Base-by-base conservation (phyloP, 768 basidiomycete species). In the Podaxis mareebaensis region DNA sequence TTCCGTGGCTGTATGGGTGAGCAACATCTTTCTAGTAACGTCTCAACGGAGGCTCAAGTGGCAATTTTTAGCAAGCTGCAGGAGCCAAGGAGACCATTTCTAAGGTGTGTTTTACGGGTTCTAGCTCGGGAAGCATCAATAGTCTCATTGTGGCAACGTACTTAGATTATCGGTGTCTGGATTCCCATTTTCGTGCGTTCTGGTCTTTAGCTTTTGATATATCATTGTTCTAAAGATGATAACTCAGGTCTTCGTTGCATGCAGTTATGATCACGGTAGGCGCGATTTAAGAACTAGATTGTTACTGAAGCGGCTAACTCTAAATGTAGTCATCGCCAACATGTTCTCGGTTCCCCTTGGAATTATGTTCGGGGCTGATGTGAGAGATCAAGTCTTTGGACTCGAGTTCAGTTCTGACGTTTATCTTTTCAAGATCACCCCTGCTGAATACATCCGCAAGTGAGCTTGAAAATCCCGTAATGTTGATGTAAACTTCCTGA, bases 281-380 rank as follows among this genome's bases (percentile, higher is more conserved):
- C 65, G 60, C 1, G 3, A 49, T 30, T 33, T 7, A 44, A 17
- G 33, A 59, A n/a, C 38, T 13, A 8, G 30, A 12, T 7, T 13
- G 15, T 53, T 6, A 2, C 44, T n/a, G 53, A 39, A 30, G 12
- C 12, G n/a, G 52, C n/a, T 55, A 38, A 49, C 24, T 40, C 36
- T 56, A 33, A 36, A 39, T 51, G 15, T 52, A 88, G 88, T 89
- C 10, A 75, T 89, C 28, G 90, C 90, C 20, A 91, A 91, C 70
- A 91, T 91, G 90, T 91, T 86, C 71, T 89, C 85, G 3, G 74
- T 91, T 7, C 88, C 88, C 0, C 71, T 91, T 40, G 81, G 88
- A 8, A 90, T 91, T 38, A 85, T 91, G 82, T 85, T 90, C 68
- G 82, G 85, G 24, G 86, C 88, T 28, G 73, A 84, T 56, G 89